phyloP scores from a whole-genome alignment of 2,329 filamentous ascomycete species.

The Ceratocystis variospora region DNA sequence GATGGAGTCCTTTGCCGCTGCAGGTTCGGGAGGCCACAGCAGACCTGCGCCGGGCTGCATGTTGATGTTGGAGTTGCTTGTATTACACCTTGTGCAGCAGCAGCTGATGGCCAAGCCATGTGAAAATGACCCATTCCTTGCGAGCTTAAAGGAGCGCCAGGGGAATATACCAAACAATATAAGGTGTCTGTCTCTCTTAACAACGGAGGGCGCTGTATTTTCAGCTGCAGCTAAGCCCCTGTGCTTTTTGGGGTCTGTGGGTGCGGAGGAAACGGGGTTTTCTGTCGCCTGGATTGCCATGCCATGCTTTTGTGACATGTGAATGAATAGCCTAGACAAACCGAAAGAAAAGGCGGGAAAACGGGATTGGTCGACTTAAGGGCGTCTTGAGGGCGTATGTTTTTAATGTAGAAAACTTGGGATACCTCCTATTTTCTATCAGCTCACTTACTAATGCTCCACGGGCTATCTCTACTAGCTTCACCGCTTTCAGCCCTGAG shows the following conservation, averaged over 20 bases:
- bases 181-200: too few relatives aligned
- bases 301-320: not conserved
- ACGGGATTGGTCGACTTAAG: not conserved
- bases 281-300: not conserved
- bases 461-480: not conserved
- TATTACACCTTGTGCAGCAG: not conserved
- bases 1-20: not conserved
- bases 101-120: not conserved
- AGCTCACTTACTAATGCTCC: not conserved
- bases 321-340: not conserved
- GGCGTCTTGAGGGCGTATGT: not conserved
- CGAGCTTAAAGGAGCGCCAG: too few relatives aligned
- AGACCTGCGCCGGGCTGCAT: not conserved
- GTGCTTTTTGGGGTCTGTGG: not conserved
- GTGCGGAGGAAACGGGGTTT: not conserved
- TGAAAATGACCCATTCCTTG: not conserved
- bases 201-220: not conserved
- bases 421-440: too few relatives aligned
- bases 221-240: slow-evolving; percentile 1
- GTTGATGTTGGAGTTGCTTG: not conserved
- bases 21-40: not conserved
- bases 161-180: too few relatives aligned
- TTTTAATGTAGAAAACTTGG: too few relatives aligned
- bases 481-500: slow-evolving; percentile 8
- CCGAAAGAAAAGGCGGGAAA: not conserved